phyloP scores from a whole-genome alignment of 805 yeast species.

The Isabelozyma rhagii region DNA sequence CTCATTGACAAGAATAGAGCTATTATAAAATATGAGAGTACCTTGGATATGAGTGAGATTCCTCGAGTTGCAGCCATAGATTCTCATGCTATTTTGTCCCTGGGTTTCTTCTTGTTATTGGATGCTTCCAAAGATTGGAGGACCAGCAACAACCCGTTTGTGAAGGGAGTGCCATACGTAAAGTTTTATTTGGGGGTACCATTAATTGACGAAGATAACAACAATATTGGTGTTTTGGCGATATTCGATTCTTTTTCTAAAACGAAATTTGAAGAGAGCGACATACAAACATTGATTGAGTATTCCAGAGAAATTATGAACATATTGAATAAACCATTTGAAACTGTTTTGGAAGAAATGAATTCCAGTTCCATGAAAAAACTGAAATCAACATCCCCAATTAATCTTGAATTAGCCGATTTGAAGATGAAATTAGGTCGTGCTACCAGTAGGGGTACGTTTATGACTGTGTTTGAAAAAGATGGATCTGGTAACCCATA shows the following conservation, averaged over 20 bases:
- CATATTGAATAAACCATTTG: constrained; percentile 34
- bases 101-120: constrained; percentile 48
- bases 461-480: constrained; percentile 50
- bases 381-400: constrained; percentile 6
- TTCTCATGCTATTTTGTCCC: constrained; percentile 63
- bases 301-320: constrained; percentile 41
- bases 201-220: constrained; percentile 31
- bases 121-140: constrained; percentile 76
- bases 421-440: constrained; percentile 45
- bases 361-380: constrained; percentile 3
- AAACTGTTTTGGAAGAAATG: constrained; percentile 8
- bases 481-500: constrained; percentile 68
- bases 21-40: constrained; percentile 46
- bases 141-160: constrained; percentile 57
- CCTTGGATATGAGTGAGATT: constrained; percentile 47
- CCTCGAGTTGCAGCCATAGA: constrained; percentile 61
- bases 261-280: constrained; percentile 28
- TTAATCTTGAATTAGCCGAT: constrained; percentile 25
- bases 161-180: constrained; percentile 57
- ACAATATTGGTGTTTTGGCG: constrained; percentile 56
- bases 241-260: constrained; percentile 51
- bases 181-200: constrained; percentile 68
- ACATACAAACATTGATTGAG: constrained; percentile 32
- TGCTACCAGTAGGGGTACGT: constrained; percentile 48
- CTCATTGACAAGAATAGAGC: constrained; percentile 50